Base-by-base conservation (phyloP, 345 rosid species). In the Streptanthus diversifolius region DNA sequence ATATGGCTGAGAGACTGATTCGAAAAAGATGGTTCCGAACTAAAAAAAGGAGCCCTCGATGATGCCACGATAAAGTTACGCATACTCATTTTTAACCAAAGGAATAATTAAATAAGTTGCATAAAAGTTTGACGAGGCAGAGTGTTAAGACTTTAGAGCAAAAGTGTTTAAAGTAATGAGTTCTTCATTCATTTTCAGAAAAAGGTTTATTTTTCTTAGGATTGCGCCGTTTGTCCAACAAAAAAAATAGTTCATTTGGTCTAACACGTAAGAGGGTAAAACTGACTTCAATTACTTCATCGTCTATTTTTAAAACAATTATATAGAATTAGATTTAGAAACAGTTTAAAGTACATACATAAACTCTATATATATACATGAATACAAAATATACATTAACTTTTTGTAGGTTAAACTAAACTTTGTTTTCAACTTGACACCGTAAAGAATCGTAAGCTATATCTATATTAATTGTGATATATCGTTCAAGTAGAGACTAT, bases 1-100 rank as follows among this genome's bases (percentile, higher is more conserved):
- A 45, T 33, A 53, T 68, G 74, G 74, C 70, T 53, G 63, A 43
- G 40, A 65, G 66, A 47, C 43, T 68, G 62, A 68, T 68, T 62
- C 43, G 33, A 44, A 24, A 66, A 68, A 75, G 69, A 51, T 75
- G 74, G 41, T 68, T 75, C 35, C 52, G 49, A 75, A 69, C 79
- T 68, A 65, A 54, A 62, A 62, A 76, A 75, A 55, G 74, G 41
- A 68, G 36, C 56, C 78, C 79, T 60, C 73, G 32, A 60, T 68
- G 47, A 51, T 51, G 73, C 68, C 79, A 51, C 63, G 56, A 68
- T 68, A 68, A 75, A 75, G 74, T 68, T 68, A 75, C 41, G 18
- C 57, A 30, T 59, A 37, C 32, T 60, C 21, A 15, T 8, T 59
- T 74, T 68, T 22, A 51, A 53, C 58, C 58, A 37, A 75, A 52